Evolutionary conservation across 805 yeast genomes (phyloP), one percentile per base, ranked within the genome.

Genomic region (Candida anglica): DNA sequence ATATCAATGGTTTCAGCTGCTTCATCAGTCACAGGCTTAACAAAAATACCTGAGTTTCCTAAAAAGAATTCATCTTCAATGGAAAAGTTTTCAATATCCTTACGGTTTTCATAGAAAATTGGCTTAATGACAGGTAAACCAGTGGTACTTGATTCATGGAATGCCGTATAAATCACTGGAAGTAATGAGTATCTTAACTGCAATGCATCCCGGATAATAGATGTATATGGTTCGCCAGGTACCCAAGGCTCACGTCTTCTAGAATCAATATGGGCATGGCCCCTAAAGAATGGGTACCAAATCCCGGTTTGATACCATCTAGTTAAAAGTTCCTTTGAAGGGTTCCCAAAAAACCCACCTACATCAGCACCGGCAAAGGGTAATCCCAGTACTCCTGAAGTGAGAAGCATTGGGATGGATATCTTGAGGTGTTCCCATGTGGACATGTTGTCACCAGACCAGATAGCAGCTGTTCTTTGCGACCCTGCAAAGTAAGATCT

Each of bases 371-470:
- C 99, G 5, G 84, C 73, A 61, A 89, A 91, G 19, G 96, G 96
- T 79, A 79, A 81, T 6, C 95, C 95, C 1, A 77, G 86, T 19
- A 86, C 64, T 30, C 88, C 87, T 43, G 81, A 73, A 3, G 94
- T 85, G 39, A 93, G 66, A 11, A 86, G 58, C 96, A 88, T 89
- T 5, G 98, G 96, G 28, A 87, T 72, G 0, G 96, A 86, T 4
- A 76, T 70, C 45, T 73, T 69, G 40, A 93, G 67, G 49, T 87
- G 84, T 42, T 82, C 93, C 98, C 98, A 93, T 44, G 73, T 81
- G 3, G 96, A 86, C 73, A 77, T 81, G 56, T 91, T 93, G 56
- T 93, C 99, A 28, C 99, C 99, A 0, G 96, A 87, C 99, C 98
- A 93, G 77, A 85, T 81, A 0, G 98, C 96, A 0, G 93, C 80